Percentiles rank a stretch among this genome's conserved stretches.
Conservation (phyloP, 2,329 filamentous ascomycete species). For the Geoglossum cookeanum region DNA sequence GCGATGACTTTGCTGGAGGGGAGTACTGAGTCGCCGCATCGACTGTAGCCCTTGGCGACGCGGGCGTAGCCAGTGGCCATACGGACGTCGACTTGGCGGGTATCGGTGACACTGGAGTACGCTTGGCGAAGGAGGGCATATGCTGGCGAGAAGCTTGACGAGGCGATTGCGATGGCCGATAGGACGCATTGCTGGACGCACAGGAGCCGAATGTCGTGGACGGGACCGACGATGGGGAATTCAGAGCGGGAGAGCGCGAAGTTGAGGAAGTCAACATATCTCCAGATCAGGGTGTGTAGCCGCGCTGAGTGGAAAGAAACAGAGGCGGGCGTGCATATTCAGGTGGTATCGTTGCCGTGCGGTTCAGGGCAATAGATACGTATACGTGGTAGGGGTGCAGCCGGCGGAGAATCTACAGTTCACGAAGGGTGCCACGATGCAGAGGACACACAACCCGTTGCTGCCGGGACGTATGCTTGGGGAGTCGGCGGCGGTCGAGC, state of each 20-base stretch:
- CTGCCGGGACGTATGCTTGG: neutral
- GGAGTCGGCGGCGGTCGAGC: neutral
- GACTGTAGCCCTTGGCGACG: slow-evolving; percentile 1
- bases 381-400: neutral
- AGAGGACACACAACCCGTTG: neutral
- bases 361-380: neutral
- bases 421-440: neutral
- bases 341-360: neutral
- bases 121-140: neutral
- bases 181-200: neutral
- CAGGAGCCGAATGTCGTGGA: neutral
- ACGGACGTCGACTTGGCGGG: neutral
- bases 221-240: neutral
- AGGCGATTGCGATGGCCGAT: neutral
- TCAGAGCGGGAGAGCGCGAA: slow-evolving; percentile 2
- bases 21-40: slow-evolving; percentile 6
- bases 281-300: neutral
- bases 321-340: slow-evolving; percentile 2
- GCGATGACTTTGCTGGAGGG: neutral
- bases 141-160: neutral
- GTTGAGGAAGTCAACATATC: slow-evolving; percentile 4
- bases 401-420: neutral
- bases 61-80: neutral
- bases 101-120: neutral
- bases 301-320: slow-evolving; percentile 1